Conservation (phyloP, 1,139 yeast genomes). For the Suhomyces terraborum region DNA sequence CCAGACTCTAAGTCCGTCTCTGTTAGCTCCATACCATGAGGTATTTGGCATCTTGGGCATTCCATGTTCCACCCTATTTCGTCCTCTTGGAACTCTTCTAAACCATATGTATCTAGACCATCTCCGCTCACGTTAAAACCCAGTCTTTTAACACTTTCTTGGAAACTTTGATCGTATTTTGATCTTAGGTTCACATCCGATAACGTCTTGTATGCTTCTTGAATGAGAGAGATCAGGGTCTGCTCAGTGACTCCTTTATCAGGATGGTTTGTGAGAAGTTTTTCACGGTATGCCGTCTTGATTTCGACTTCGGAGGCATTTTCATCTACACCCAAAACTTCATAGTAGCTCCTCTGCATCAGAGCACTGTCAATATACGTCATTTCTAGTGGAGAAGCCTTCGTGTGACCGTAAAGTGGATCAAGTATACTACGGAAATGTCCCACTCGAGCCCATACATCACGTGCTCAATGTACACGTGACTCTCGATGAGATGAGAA, state of each 20-base stretch:
- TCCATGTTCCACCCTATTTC: conserved; percentile 44
- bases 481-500: conserved; percentile 15
- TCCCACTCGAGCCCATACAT: no score
- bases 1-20: conserved; percentile 64
- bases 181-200: conserved; percentile 39
- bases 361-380: conserved; percentile 10
- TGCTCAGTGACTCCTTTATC: conserved; percentile 50
- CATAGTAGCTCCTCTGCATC: conserved; percentile 40
- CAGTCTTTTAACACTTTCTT: conserved; percentile 38
- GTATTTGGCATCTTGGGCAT: conserved; percentile 74
- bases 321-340: conserved; percentile 50
- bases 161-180: conserved; percentile 52
- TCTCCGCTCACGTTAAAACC: conserved; percentile 60
- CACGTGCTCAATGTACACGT: conserved; percentile 4
- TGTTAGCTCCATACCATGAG: conserved; percentile 54
- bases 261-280: conserved; percentile 70
- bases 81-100: conserved; percentile 55
- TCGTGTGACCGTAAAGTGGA: no score
- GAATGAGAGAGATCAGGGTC: conserved; percentile 41
- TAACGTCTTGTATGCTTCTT: conserved; percentile 62
- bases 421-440: no score
- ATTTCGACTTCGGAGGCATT: conserved; percentile 45
- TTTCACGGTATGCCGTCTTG: conserved; percentile 60
- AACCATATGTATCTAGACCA: conserved; percentile 64
- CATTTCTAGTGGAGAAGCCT: no score